Base-by-base conservation (phyloP, 768 basidiomycete genomes). In the Panaeolus cyanescens region DNA sequence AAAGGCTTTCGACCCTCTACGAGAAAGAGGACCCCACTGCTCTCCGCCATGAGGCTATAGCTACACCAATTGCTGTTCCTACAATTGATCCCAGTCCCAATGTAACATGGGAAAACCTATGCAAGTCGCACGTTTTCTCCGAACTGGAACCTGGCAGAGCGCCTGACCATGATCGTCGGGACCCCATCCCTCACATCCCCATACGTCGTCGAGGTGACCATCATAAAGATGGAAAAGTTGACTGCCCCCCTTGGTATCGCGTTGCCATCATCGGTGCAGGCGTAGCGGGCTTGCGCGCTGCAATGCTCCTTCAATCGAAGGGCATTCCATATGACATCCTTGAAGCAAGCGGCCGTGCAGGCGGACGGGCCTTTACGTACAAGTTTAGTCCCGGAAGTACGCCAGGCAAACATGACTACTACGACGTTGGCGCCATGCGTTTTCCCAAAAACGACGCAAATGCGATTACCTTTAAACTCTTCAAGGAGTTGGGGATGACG, bases 361-460 rank as follows among this genome's bases (percentile, higher is more conserved):
- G 72, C 2, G 72, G 72, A 15, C 64, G 72, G 7, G 60, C 72
- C 56, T 72, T 62, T 62, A 73, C 72, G 3, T 62, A 74, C 59
- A 53, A 58, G 19, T 74, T 74, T 60, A n/a, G 37, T 22, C 22
- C 54, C 54, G 9, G 53, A 42, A 20, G 22, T 17, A n/a, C 39
- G 33, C 58, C 54, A 15, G 60, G 60, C 3, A 63, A 62, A 13
- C 60, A 66, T 30, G 62, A 63, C 55, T 66, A 68, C 37, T 65
- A 64, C 45, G 74, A 74, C 32, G 59, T 72, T 28, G 74, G 75
- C 13, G 75, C 73, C 4, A 77, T 75, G 75, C 72, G 75, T n/a
- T 77, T 70, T 61, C 75, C 74, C 20, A 33, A 75, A n/a, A 74
- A 70, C 40, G 50, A 61, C 15, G 64, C 69, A 58, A 77, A 74